Conservation (phyloP, 2,329 filamentous ascomycete genomes). For the Tympanopsis confertula region DNA sequence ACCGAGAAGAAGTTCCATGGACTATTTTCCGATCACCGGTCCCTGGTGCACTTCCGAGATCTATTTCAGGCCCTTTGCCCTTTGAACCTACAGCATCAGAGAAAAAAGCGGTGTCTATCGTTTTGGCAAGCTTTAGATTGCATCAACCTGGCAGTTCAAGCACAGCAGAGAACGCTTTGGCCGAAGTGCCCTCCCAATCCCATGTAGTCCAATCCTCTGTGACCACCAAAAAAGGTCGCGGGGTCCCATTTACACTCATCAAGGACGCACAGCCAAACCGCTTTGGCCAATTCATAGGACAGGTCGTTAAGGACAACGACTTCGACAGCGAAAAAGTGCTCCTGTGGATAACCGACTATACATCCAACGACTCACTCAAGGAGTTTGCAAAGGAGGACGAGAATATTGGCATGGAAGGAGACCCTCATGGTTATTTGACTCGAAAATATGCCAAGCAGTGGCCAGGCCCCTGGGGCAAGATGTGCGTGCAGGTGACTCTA, state of each 20-base stretch:
- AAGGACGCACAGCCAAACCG: neutral
- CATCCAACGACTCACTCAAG: neutral
- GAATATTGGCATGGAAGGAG: slow-evolving; percentile 28
- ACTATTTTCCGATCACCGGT: neutral
- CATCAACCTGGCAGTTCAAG: too few relatives aligned
- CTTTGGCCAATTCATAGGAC: neutral
- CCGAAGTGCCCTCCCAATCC: too few relatives aligned
- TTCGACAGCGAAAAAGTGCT: neutral
- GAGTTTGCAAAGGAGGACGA: neutral
- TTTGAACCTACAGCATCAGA: neutral
- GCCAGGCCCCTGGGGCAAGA: slow-evolving; percentile 64
- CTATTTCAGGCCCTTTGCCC: neutral
- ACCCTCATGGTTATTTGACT: slow-evolving; percentile 40
- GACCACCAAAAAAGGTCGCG: neutral
- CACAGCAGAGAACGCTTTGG: too few relatives aligned
- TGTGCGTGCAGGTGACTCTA: slow-evolving; percentile 59
- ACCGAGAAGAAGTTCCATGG: neutral
- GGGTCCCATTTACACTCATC: neutral
- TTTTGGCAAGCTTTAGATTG: too few relatives aligned
- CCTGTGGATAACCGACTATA: neutral
- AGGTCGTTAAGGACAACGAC: neutral
- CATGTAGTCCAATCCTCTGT: neutral
- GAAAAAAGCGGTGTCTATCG: too few relatives aligned
- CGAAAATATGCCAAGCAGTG: slow-evolving; percentile 32
- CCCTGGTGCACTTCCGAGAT: neutral